phyloP scores from a whole-genome alignment of 2,329 filamentous ascomycete species.

The Arachnopeziza araneosa region DNA sequence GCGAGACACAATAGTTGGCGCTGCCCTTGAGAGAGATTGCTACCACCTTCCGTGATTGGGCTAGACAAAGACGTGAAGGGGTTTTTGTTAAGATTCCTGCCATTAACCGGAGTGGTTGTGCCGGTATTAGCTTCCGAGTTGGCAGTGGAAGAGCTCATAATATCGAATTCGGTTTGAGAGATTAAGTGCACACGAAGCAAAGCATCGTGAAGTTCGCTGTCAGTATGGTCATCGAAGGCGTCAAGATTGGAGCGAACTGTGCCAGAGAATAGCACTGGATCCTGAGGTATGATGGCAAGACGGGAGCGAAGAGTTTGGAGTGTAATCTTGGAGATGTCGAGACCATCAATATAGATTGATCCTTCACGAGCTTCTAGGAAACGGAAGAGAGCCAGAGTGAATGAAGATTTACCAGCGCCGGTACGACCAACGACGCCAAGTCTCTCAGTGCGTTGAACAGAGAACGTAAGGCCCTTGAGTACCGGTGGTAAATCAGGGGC shows the following conservation, averaged over 20 bases:
- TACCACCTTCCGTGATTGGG: constrained; percentile 41
- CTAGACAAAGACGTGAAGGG: constrained; percentile 4
- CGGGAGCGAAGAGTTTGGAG: constrained; percentile 66
- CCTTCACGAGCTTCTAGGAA: constrained; percentile 67
- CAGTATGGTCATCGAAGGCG: constrained; percentile 18
- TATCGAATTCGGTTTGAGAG: constrained; percentile 25
- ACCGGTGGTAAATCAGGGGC: constrained; percentile 66
- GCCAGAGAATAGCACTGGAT: constrained; percentile 76
- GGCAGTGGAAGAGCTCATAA: not conserved
- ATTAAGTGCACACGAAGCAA: constrained; percentile 85
- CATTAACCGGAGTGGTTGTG: constrained; percentile 32
- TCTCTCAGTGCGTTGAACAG: constrained; percentile 59
- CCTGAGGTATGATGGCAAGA: constrained; percentile 76
- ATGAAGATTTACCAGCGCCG: constrained; percentile 70
- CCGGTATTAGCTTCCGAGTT: constrained; percentile 32
- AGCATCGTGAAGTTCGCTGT: constrained; percentile 67
- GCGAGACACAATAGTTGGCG: constrained; percentile 71
- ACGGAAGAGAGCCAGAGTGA: constrained; percentile 71
- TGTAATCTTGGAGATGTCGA: constrained; percentile 68
- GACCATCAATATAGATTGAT: constrained; percentile 62
- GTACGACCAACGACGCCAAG: constrained; percentile 75
- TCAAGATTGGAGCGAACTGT: constrained; percentile 73
- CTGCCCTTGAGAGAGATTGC: constrained; percentile 72
- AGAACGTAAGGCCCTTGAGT: constrained; percentile 63
- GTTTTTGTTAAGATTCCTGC: constrained; percentile 48